Percentiles rank a stretch among this genome's conserved stretches.
Evolutionary conservation across 805 yeast species (phyloP).

Genomic region (Nakazawaea holstii): DNA sequence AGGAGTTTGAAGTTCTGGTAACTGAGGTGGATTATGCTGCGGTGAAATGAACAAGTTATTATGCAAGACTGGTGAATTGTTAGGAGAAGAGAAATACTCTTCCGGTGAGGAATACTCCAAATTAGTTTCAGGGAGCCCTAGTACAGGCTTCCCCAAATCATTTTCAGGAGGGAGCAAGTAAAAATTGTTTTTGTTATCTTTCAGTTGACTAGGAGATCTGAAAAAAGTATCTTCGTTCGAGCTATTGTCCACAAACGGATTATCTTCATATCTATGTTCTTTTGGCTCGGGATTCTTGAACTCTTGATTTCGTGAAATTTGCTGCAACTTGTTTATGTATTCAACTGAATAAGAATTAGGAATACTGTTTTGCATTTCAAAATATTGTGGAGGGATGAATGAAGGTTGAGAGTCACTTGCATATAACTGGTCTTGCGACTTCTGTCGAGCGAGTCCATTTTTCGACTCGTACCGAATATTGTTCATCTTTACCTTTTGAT

Average conservation of each 20-base stretch:
- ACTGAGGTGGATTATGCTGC: conserved; percentile 11
- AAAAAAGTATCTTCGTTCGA: background rate
- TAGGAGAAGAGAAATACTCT: conserved; percentile 10
- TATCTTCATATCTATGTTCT: background rate
- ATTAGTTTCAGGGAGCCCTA: conserved; percentile 27
- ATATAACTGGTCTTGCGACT: background rate
- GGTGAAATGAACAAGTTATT: conserved; percentile 7
- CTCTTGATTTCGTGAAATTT: conserved; percentile 17
- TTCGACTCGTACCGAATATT: conserved; percentile 17
- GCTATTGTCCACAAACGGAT: background rate
- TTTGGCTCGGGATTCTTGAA: conserved; percentile 13
- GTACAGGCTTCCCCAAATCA: conserved; percentile 5
- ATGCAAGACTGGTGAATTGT: conserved; percentile 9
- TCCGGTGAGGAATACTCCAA: conserved; percentile 26
- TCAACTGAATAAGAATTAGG: conserved; percentile 33
- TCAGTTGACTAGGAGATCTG: too few relatives aligned
- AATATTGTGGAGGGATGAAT: conserved; percentile 9
- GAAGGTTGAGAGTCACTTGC: conserved; percentile 16
- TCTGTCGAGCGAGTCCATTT: too few relatives aligned
- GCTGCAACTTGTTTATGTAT: conserved; percentile 29
- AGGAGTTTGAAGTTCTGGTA: conserved; percentile 16
- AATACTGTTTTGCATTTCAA: conserved; percentile 7
- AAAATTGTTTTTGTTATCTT: background rate
- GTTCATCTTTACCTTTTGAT: too few relatives aligned
- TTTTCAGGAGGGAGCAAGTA: conserved; percentile 4